These are phyloP conservation scores for Bretschneidera sinensis DNA, from an alignment of 345 rosid genomes.

Conservation along the genomic window DNA sequence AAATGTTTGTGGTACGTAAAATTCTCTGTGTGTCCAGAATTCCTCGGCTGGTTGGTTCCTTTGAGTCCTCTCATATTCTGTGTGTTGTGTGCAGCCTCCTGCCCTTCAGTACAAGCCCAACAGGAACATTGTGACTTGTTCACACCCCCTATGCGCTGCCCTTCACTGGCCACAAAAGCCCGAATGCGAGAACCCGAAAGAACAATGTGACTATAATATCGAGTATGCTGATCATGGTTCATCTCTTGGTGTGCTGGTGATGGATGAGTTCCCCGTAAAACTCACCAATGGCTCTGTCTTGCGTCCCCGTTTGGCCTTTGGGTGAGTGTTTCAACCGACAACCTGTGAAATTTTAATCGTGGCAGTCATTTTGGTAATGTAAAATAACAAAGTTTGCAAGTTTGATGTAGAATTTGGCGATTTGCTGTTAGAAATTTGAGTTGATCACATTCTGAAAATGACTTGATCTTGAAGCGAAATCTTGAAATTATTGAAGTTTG, in stretches of 20 bases:
- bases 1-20: too few relatives aligned
- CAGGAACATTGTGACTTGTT: conserved; percentile 47
- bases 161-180: conserved; percentile 24
- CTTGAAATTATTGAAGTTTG: neutral
- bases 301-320: conserved; percentile 51
- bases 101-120: conserved; percentile 61
- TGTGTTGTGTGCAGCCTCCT: conserved; percentile 43
- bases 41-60: too few relatives aligned
- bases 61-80: conserved; percentile 12
- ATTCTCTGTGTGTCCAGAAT: too few relatives aligned
- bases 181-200: conserved; percentile 44
- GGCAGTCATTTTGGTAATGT: neutral
- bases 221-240: conserved; percentile 79
- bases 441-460: too few relatives aligned
- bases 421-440: too few relatives aligned
- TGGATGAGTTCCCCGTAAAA: conserved; percentile 47
- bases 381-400: neutral
- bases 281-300: conserved; percentile 50
- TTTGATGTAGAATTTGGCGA: too few relatives aligned
- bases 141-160: conserved; percentile 46
- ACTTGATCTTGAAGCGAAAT: too few relatives aligned
- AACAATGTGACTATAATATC: conserved; percentile 81
- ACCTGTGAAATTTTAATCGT: neutral
- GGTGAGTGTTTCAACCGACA: conserved; percentile 43
- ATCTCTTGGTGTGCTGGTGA: conserved; percentile 64